Conservation (phyloP, 257 asterid species). For the Ligustrum vulgare region DNA sequence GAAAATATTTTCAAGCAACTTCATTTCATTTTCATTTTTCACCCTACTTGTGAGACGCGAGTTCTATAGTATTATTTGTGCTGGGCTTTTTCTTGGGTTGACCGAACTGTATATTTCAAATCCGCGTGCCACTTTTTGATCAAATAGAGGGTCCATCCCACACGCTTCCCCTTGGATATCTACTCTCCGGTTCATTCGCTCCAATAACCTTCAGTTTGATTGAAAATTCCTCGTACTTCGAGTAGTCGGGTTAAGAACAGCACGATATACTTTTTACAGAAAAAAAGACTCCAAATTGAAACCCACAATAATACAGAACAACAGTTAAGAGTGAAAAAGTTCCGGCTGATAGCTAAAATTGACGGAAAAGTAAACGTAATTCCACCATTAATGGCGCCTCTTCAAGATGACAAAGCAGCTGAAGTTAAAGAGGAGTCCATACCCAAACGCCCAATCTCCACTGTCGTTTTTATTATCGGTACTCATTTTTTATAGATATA, state of each 20-base stretch:
- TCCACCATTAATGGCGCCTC: constrained; percentile 47
- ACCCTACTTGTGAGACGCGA: too few species aligned
- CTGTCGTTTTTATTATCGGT: constrained; percentile 78
- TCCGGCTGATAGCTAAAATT: background rate
- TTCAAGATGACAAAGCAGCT: constrained; percentile 43
- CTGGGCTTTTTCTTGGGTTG: too few species aligned
- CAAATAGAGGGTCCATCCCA: background rate
- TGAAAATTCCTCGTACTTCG: background rate
- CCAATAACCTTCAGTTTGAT: constrained; percentile 24
- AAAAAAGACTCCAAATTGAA: background rate
- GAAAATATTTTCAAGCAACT: too few species aligned
- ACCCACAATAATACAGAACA: background rate
- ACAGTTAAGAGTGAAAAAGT: background rate
- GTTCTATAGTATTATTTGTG: too few species aligned
- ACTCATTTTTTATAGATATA: constrained; percentile 7
- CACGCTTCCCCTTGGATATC: background rate
- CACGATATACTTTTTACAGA: background rate
- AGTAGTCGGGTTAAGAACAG: background rate
- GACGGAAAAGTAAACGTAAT: background rate
- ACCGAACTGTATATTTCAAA: too few species aligned
- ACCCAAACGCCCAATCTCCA: constrained; percentile 58
- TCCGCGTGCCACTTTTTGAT: background rate
- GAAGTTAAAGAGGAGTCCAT: constrained; percentile 42
- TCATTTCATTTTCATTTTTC: too few species aligned
- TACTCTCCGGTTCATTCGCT: constrained; percentile 10